Conservation (phyloP, 2,329 filamentous ascomycete species). For the Dactylonectria estremocensis region DNA sequence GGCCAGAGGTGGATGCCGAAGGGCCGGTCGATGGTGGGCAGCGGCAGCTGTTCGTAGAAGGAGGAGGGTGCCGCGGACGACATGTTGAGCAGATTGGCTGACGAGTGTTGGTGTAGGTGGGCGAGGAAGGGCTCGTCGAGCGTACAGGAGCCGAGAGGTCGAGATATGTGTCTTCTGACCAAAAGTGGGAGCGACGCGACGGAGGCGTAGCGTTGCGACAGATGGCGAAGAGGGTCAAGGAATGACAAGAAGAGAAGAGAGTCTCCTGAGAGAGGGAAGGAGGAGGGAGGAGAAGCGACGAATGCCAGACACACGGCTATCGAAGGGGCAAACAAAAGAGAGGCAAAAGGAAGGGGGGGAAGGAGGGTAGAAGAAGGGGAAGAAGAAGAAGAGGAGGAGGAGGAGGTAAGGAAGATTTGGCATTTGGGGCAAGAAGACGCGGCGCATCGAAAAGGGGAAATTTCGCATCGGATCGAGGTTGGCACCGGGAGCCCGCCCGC, state of each 20-base stretch:
- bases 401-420: conserved; percentile 40
- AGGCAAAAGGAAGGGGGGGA: conserved; percentile 50
- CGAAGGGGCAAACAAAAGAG: conserved; percentile 47
- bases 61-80: conserved; percentile 58
- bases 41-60: conserved; percentile 71
- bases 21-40: conserved; percentile 89
- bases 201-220: conserved; percentile 43
- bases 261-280: conserved; percentile 43
- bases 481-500: conserved; percentile 29
- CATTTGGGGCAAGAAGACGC: conserved; percentile 44
- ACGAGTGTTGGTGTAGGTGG: conserved; percentile 30
- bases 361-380: conserved; percentile 44
- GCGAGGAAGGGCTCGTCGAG: conserved; percentile 11
- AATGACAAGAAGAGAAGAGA: conserved; percentile 56
- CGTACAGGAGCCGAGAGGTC: not conserved
- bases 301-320: conserved; percentile 40
- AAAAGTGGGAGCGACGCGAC: conserved; percentile 26
- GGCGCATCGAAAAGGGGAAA: conserved; percentile 57
- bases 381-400: conserved; percentile 3
- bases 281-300: conserved; percentile 29
- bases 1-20: conserved; percentile 96
- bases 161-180: conserved; percentile 26
- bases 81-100: conserved; percentile 51
- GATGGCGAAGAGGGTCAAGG: conserved; percentile 50
- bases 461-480: conserved; percentile 48